Conservation (phyloP, 306 rosid genomes). For the Fagus crenata region DNA sequence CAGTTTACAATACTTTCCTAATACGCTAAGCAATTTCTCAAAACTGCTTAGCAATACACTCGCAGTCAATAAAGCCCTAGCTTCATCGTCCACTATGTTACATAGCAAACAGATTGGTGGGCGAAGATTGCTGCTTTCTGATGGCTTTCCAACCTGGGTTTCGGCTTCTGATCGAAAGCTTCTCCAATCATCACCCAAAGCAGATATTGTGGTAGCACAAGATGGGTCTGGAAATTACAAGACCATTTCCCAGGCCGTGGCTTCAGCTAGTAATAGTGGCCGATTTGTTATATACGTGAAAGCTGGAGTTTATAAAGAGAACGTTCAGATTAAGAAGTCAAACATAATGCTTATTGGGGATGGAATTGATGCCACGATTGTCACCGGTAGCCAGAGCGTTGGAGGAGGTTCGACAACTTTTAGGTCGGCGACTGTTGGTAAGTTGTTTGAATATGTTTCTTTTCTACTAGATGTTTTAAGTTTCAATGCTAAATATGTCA, state of each 20-base stretch:
- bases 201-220: slow-evolving; percentile 62
- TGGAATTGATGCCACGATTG: slow-evolving; percentile 65
- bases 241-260: slow-evolving; percentile 61
- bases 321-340: slow-evolving; percentile 42
- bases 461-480: background rate
- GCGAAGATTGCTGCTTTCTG: slow-evolving; percentile 46
- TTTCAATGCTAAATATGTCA: no score
- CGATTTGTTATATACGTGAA: slow-evolving; percentile 63
- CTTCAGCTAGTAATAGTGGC: slow-evolving; percentile 35
- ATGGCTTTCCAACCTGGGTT: slow-evolving; percentile 54
- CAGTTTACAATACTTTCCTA: slow-evolving; percentile 42
- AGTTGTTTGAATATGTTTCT: slow-evolving; percentile 6
- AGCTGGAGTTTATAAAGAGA: slow-evolving; percentile 70
- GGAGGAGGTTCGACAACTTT: slow-evolving; percentile 61
- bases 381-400: slow-evolving; percentile 38
- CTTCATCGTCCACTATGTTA: slow-evolving; percentile 1
- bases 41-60: slow-evolving; percentile 74
- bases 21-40: slow-evolving; percentile 56
- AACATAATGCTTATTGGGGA: slow-evolving; percentile 75
- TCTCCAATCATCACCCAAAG: slow-evolving; percentile 35
- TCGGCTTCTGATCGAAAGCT: slow-evolving; percentile 54
- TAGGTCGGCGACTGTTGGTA: slow-evolving; percentile 82
- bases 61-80: slow-evolving; percentile 40
- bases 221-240: slow-evolving; percentile 66
- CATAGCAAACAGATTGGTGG: slow-evolving; percentile 34